Conservation (phyloP, 148 eudicot species). For the Diospyros lotus region DNA sequence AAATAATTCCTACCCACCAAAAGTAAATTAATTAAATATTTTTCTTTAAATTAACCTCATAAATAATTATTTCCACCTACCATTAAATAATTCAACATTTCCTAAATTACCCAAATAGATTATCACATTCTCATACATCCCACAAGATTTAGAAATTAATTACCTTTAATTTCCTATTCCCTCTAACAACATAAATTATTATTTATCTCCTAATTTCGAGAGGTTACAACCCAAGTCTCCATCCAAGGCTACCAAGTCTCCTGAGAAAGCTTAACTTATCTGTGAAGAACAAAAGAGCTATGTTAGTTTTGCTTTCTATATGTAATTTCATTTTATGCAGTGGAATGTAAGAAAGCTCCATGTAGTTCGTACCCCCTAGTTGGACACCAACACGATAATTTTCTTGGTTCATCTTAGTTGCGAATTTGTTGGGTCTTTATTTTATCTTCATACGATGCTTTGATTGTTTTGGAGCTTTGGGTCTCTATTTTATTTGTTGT, state of each 20-base stretch:
- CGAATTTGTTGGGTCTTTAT: background rate
- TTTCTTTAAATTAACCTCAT: too few species aligned
- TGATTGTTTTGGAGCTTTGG: background rate
- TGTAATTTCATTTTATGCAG: background rate
- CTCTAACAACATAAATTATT: too few species aligned
- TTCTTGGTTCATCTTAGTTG: conserved; percentile 9
- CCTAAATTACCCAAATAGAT: too few species aligned
- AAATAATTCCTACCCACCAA: too few species aligned
- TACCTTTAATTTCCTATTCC: too few species aligned
- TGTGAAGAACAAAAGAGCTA: background rate
- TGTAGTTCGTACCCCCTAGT: background rate
- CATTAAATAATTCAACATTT: too few species aligned
- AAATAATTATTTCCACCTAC: too few species aligned
- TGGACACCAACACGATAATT: background rate
- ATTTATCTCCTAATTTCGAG: too few species aligned
- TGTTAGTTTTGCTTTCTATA: background rate
- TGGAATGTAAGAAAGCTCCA: background rate
- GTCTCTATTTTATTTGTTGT: too few species aligned
- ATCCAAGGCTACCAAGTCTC: conserved; percentile 49
- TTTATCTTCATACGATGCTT: background rate
- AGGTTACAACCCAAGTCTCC: conserved; percentile 51
- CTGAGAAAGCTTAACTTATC: conserved; percentile 38
- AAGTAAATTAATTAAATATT: too few species aligned
- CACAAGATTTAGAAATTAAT: too few species aligned
- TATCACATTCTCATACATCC: too few species aligned